Evolutionary conservation across 257 asterid genomes (phyloP), one percentile per base, ranked within the genome.

Genomic region (Leptodermis oblonga): DNA sequence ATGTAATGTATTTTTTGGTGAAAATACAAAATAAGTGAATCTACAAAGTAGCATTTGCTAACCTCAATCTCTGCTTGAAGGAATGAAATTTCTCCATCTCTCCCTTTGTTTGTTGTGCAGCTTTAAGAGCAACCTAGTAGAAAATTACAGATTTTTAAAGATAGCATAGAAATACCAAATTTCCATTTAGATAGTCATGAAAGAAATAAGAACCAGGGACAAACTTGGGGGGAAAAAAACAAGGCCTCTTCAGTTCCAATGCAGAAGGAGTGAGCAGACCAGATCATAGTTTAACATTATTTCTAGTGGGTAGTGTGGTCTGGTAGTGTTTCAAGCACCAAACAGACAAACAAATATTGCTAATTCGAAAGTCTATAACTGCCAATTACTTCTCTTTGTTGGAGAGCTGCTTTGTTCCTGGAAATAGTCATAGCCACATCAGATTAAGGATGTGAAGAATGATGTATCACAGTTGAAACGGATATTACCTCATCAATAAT

Each of bases 381-480:
- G 51, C 48, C 13, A 36, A 42, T 49, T 71, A 93, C 99, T 95
- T 93, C 99, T 83, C 97, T 87, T 79, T 90, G 96, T 41, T 91
- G 89, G 68, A 93, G 84, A 77, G 96, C 95, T 72, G 97, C 99
- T 86, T 93, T 96, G 86, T 93, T 93, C 86, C 99, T 93, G 95
- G 70, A 82, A 79, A 80, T 61, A 72, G 79, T 26, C 37, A 76
- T 68, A 73, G 33, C 48, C 23, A 74, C 72, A 78, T 90, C 81
- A 90, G 72, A 61, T 76, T 45, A 54, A 69, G 54, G 69, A 70
- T 52, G 59, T 65, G 67, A 51, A 53, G 36, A 77, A 37, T 71
- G 39, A 71, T 43, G 77, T 55, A 68, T 68, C 41, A 62, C 71
- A 76, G 67, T 65, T 42, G 51, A 70, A 60, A 76, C 18, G 64